A percentile compares a stretch with the other conserved stretches of the same genome.
Conservation (phyloP, 2,329 filamentous ascomycete species). For the Venturia carpophila region DNA sequence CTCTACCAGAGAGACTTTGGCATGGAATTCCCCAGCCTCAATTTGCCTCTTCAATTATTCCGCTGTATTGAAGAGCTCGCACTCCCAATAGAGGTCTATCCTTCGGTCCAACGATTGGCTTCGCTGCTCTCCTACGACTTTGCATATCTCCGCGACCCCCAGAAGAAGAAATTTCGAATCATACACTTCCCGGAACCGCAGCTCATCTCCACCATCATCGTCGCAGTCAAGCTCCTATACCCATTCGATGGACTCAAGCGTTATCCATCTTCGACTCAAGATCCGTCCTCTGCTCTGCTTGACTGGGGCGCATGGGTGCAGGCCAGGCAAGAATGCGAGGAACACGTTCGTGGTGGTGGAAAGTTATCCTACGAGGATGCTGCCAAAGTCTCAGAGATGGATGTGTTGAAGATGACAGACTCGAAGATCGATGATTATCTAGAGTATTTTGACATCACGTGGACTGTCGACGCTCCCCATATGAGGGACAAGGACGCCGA, state of each 20-base stretch:
- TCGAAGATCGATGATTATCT: slow-evolving; percentile 66
- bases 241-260: slow-evolving; percentile 58
- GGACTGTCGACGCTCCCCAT: slow-evolving; percentile 42
- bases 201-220: slow-evolving; percentile 60
- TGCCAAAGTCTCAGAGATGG: slow-evolving; percentile 50
- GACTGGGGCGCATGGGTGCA: slow-evolving; percentile 65
- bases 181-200: slow-evolving; percentile 61
- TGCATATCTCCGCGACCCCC: slow-evolving; percentile 40
- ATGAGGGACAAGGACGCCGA: slow-evolving; percentile 32
- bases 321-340: slow-evolving; percentile 21
- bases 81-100: slow-evolving; percentile 64
- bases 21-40: slow-evolving; percentile 65
- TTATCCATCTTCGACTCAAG: slow-evolving; percentile 42
- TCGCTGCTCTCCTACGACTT: slow-evolving; percentile 47
- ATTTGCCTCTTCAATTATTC: slow-evolving; percentile 59
- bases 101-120: slow-evolving; percentile 50
- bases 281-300: slow-evolving; percentile 53
- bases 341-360: background rate
- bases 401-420: slow-evolving; percentile 55
- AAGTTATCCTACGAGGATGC: slow-evolving; percentile 35
- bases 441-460: slow-evolving; percentile 68
- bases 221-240: slow-evolving; percentile 71
- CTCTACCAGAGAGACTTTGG: slow-evolving; percentile 59
- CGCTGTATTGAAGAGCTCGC: slow-evolving; percentile 63
- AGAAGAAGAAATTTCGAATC: slow-evolving; percentile 1